Evolutionary conservation across 768 basidiomycete genomes (phyloP).

Genomic region (Amanita molliuscula): DNA sequence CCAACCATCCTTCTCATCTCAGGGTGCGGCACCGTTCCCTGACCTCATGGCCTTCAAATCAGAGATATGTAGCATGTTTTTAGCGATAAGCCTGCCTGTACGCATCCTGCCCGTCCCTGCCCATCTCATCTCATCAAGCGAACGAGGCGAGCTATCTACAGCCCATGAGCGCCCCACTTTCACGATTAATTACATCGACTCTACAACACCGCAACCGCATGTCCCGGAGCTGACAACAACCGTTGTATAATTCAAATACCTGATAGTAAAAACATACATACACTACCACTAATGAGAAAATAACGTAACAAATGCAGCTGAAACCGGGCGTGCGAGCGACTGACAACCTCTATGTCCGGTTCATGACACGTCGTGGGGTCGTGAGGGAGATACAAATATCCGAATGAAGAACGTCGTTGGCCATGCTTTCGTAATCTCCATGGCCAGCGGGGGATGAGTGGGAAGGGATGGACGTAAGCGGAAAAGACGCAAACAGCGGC

Average conservation of each 20-base stretch:
- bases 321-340: neutral
- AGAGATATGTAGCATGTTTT: neutral
- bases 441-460: neutral
- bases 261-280: neutral
- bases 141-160: neutral
- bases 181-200: neutral
- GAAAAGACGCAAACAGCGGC: neutral
- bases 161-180: neutral
- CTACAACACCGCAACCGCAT: neutral
- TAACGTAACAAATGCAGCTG: slow-evolving; percentile 3
- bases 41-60: slow-evolving; percentile 3
- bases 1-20: neutral
- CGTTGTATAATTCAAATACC: too few species aligned
- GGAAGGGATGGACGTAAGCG: neutral
- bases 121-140: neutral
- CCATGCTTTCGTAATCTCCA: neutral
- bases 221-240: neutral
- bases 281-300: neutral
- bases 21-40: neutral
- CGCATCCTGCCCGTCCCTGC: neutral
- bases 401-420: neutral
- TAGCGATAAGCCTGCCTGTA: neutral
- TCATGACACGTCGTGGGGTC: neutral
- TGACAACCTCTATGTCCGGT: neutral
- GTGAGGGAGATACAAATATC: slow-evolving; percentile 2